Base-by-base conservation (phyloP, 2,329 filamentous ascomycete genomes). In the Nannizziopsis barbatae region DNA sequence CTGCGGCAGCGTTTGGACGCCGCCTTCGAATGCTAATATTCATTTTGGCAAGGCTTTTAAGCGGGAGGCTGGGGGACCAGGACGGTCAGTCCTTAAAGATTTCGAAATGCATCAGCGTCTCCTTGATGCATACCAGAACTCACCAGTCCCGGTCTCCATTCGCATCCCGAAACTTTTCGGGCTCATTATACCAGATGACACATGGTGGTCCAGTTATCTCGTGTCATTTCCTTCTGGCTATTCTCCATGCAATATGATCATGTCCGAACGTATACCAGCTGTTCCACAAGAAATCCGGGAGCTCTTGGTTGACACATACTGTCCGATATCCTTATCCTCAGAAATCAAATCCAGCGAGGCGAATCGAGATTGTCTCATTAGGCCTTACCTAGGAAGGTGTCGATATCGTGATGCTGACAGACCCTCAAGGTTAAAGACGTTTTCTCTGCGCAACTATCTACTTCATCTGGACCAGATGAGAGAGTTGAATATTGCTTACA, bases 391-490 rank as follows among this genome's bases (percentile, higher is more conserved):
- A 7, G 22, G 22, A 27, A 27, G 22, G 7, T 27, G 22, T 27
- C 22, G 22, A 27, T 27, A 27, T 27, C 22, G 22, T 27, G 22
- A 4, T 3, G 22, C 4, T 27, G 4, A 27, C 4, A 27, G 22
- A 7, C 22, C 22, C 3, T 27, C 22, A 27, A 3, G 22, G 4
- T 27, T 27, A 4, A 3, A 27, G 7, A 7, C 22, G 22, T 27
- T 27, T 27, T 27, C 22, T 7, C 22, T 27, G 3, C 22, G 22
- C 4, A 27, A 27, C 48, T 72, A 68, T 14, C 70, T 68, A 0
- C 62, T 78, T 0, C 66, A 75, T 50, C 12, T 72, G 0, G 67
- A 79, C 46, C 71, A 78, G 47, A 70, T 77, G 58, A 64, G 72
- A 20, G 57, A 65, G 0, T 56, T 77, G 0, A 57, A 53, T 0